These are phyloP conservation scores for Rhizopogon sp. DNA, from an alignment of 768 basidiomycete genomes.

Conservation along the genomic window DNA sequence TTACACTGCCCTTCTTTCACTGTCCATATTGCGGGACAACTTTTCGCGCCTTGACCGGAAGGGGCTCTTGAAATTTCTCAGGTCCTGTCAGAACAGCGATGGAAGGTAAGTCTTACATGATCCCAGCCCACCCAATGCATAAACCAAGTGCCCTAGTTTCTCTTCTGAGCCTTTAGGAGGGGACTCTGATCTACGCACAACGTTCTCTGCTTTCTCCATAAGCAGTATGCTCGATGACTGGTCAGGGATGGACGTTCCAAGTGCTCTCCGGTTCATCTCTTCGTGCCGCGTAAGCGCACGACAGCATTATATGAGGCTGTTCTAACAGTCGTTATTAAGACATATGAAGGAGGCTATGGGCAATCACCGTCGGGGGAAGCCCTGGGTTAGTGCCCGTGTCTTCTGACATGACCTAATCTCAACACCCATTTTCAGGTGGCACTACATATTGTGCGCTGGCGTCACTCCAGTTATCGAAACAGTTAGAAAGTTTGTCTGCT, in stretches of 20 bases:
- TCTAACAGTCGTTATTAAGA: slow-evolving; percentile 28
- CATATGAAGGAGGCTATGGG: slow-evolving; percentile 91
- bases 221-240: slow-evolving; percentile 76
- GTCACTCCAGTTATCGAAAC: slow-evolving; percentile 50
- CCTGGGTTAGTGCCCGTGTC: slow-evolving; percentile 49
- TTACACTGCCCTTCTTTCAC: slow-evolving; percentile 81
- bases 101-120: slow-evolving; percentile 60
- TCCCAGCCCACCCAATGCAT: slow-evolving; percentile 1
- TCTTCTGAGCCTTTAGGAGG: slow-evolving; percentile 60
- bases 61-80: slow-evolving; percentile 65
- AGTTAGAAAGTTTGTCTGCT: slow-evolving; percentile 19
- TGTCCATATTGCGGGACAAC: slow-evolving; percentile 86
- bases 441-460: slow-evolving; percentile 92
- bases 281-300: slow-evolving; percentile 61
- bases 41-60: slow-evolving; percentile 63
- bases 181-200: slow-evolving; percentile 78
- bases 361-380: slow-evolving; percentile 80
- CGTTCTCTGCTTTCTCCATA: slow-evolving; percentile 86
- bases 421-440: slow-evolving; percentile 52
- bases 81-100: slow-evolving; percentile 68
- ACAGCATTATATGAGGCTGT: background rate
- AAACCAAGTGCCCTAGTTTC: slow-evolving; percentile 42
- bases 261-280: slow-evolving; percentile 59
- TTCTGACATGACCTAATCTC: background rate
- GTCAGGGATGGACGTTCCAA: slow-evolving; percentile 61